Percentiles rank a stretch among this genome's conserved stretches.
Conservation (phyloP, 2,329 filamentous ascomycete genomes). For the Aspergillus sp. region DNA sequence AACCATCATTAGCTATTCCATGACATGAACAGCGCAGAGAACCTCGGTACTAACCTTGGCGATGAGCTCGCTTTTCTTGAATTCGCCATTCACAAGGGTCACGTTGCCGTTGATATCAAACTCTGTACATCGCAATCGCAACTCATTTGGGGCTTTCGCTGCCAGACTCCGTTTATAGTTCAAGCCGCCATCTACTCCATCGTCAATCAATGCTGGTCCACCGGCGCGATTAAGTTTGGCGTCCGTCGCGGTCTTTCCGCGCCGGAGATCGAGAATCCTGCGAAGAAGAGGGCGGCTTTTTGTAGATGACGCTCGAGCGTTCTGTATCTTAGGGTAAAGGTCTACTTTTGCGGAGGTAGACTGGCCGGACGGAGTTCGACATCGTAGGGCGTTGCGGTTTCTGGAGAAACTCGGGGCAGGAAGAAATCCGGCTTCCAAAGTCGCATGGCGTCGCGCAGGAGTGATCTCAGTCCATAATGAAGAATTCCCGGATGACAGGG, state of each 20-base stretch:
- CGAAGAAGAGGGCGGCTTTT: constrained; percentile 35
- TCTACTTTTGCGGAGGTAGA: constrained; percentile 4
- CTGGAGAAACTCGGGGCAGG: constrained; percentile 16
- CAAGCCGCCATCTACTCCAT: constrained; percentile 61
- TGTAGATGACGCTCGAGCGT: constrained; percentile 31
- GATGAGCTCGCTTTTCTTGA: constrained; percentile 96
- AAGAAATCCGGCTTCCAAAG: constrained; percentile 32
- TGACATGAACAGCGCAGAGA: neutral
- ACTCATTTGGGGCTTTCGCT: constrained; percentile 77
- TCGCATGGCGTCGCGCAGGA: constrained; percentile 19
- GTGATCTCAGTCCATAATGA: constrained; percentile 22
- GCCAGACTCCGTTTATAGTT: constrained; percentile 68
- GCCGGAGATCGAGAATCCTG: constrained; percentile 36
- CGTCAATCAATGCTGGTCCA: constrained; percentile 58
- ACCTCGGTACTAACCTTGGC: constrained; percentile 65
- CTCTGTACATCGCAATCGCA: constrained; percentile 88
- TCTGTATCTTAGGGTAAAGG: constrained; percentile 8
- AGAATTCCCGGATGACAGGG: constrained; percentile 13
- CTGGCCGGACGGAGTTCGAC: constrained; percentile 9
- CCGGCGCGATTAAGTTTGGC: constrained; percentile 54
- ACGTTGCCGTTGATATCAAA: constrained; percentile 91
- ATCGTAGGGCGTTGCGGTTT: constrained; percentile 10
- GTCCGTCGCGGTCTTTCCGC: constrained; percentile 32
- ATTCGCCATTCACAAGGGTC: constrained; percentile 89
- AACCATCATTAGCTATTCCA: neutral